Percentiles rank a stretch among this genome's conserved stretches.
Conservation (phyloP, 768 basidiomycete genomes). For the Pulveroboletus sp. region DNA sequence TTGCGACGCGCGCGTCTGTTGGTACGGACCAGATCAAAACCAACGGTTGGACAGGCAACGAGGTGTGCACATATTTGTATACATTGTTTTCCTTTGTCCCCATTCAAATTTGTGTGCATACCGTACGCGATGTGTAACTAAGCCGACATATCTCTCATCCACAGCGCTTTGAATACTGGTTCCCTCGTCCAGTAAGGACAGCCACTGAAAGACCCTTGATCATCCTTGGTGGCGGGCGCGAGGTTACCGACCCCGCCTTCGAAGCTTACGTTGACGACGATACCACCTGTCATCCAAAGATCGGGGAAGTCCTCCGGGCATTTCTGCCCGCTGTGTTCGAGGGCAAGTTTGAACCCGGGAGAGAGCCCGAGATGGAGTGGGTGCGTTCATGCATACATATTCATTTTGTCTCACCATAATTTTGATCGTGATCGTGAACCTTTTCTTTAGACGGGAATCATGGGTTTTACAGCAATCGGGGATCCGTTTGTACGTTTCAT, state of each 20-base stretch:
- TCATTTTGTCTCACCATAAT: no score
- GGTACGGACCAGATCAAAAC: conserved; percentile 37
- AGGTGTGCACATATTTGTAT: conserved; percentile 13
- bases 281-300: conserved; percentile 40
- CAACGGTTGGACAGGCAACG: conserved; percentile 44
- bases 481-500: conserved; percentile 59
- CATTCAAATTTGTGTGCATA: background rate
- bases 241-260: conserved; percentile 34
- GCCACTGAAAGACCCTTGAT: conserved; percentile 46
- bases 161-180: conserved; percentile 71
- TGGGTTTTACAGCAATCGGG: conserved; percentile 59
- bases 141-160: background rate
- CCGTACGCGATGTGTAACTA: background rate
- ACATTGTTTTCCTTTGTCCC: background rate
- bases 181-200: conserved; percentile 52
- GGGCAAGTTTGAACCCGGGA: conserved; percentile 41
- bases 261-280: conserved; percentile 60
- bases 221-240: conserved; percentile 69
- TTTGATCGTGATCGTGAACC: background rate
- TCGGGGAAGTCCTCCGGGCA: conserved; percentile 46
- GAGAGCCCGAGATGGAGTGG: conserved; percentile 79
- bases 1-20: conserved; percentile 42
- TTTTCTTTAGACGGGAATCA: conserved; percentile 65
- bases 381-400: conserved; percentile 34
- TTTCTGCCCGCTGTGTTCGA: conserved; percentile 61